These are phyloP conservation scores for Aspergillus kassunensis DNA, from an alignment of 495 filamentous ascomycete species.

Conservation along the genomic window DNA sequence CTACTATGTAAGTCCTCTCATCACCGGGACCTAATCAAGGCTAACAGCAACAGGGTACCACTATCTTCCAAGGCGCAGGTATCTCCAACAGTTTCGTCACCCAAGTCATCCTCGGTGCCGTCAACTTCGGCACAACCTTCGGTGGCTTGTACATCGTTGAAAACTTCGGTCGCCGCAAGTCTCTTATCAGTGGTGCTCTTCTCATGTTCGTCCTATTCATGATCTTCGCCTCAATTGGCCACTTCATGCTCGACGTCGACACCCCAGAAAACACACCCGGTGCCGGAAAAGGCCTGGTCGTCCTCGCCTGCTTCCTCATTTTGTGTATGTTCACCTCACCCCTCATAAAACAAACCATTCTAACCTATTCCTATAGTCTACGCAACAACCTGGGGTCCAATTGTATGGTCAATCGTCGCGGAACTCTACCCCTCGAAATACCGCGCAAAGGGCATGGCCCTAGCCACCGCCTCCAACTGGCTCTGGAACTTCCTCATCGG, in stretches of 20 bases:
- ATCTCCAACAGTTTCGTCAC: constrained; percentile 67
- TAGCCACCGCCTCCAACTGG: constrained; percentile 81
- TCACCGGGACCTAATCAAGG: no score
- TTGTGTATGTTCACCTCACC: constrained; percentile 5
- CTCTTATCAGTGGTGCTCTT: constrained; percentile 60
- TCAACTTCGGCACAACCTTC: constrained; percentile 72
- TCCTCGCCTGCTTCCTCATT: constrained; percentile 66
- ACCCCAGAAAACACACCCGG: constrained; percentile 52
- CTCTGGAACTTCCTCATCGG: constrained; percentile 81
- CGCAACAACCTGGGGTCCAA: constrained; percentile 75
- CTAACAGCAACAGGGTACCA: constrained; percentile 54
- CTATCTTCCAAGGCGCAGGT: constrained; percentile 66
- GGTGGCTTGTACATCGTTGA: constrained; percentile 68
- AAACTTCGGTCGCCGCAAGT: constrained; percentile 63
- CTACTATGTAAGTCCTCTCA: constrained; percentile 58
- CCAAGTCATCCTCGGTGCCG: constrained; percentile 66
- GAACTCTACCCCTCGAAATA: constrained; percentile 78
- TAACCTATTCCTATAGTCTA: background rate
- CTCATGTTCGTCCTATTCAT: constrained; percentile 70
- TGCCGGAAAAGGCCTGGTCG: constrained; percentile 69
- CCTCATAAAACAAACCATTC: no score
- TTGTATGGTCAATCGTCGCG: constrained; percentile 74
- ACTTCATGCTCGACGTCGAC: constrained; percentile 55
- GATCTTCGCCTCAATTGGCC: constrained; percentile 67
- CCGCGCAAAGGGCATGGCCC: constrained; percentile 67